Base-by-base conservation (phyloP, 345 rosid genomes). In the Dovyalis caffra region DNA sequence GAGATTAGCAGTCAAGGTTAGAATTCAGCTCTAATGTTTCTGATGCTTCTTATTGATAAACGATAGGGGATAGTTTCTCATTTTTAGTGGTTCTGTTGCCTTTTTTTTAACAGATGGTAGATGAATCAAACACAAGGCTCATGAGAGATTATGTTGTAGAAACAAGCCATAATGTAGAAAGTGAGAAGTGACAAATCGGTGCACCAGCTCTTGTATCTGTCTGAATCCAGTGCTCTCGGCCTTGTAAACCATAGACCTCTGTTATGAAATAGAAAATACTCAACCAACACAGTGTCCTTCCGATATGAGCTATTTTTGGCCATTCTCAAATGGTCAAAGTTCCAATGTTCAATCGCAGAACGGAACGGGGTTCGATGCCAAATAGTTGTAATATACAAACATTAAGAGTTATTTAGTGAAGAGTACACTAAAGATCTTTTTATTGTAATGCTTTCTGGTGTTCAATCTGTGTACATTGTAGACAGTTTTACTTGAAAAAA, bases 61-160 rank as follows among this genome's bases (percentile, higher is more conserved):
- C 64, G 16, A 31, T 21, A 15, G 20, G 23, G n/a, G 74, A 40
- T 35, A 20, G 9, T 11, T 37, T 2, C 23, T 12, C 21, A 58
- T 5, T 38, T 38, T 23, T 23, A 23, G 16, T 65, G 14, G 6
- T 38, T 2, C 0, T 61, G 11, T 56, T 10, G 25, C 69, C 32
- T 49, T 37, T 61, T 34, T 43, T 63, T 62, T 7, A 74, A 82
- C 85, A 93, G 97, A 84, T 85, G 78, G 88, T 83, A 34, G 91
- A 81, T 63, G 88, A 85, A 21, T 77, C 86, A 10, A 90, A 92
- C 83, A 92, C 93, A 25, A 86, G 74, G 74, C 86, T 92, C 37
- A 94, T 94, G 97, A 85, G 92, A 74, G 97, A 92, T 40, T 92
- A 84, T 67, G 90, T 90, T 56, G 63, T 77, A 14, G 96, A 92